These are phyloP conservation scores for Aspergillus ellipticus DNA, from an alignment of 495 filamentous ascomycete species.

Conservation along the genomic window DNA sequence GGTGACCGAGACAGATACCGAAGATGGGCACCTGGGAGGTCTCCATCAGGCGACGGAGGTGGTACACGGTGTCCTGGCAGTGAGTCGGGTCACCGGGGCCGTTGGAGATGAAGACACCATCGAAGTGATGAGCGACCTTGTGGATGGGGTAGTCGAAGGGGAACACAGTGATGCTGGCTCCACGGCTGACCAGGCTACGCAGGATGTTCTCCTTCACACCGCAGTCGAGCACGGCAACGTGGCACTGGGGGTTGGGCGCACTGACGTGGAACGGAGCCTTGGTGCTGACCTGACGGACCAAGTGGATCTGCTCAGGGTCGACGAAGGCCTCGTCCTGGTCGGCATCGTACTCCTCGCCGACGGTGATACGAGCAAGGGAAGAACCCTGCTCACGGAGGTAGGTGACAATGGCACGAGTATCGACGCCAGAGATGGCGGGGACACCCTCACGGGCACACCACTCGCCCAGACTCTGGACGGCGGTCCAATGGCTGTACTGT, in stretches of 20 bases:
- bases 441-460: slow-evolving; percentile 97
- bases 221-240: slow-evolving; percentile 94
- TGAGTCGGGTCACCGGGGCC: slow-evolving; percentile 97
- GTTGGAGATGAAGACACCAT: slow-evolving; percentile 96
- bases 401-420: slow-evolving; percentile 95
- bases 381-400: slow-evolving; percentile 93
- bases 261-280: slow-evolving; percentile 95
- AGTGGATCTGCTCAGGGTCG: slow-evolving; percentile 92
- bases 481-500: slow-evolving; percentile 97
- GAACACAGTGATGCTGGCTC: slow-evolving; percentile 85
- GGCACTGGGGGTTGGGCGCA: slow-evolving; percentile 71
- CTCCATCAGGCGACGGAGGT: slow-evolving; percentile 84
- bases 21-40: slow-evolving; percentile 86
- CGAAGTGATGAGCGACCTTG: slow-evolving; percentile 96
- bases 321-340: slow-evolving; percentile 96
- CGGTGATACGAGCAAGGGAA: slow-evolving; percentile 88
- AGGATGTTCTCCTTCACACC: slow-evolving; percentile 99
- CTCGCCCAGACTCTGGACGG: slow-evolving; percentile 83
- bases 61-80: slow-evolving; percentile 88
- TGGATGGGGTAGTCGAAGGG: slow-evolving; percentile 96
- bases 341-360: slow-evolving; percentile 97
- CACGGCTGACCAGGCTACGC: slow-evolving; percentile 82
- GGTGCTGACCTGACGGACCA: slow-evolving; percentile 92
- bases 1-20: slow-evolving; percentile 95
- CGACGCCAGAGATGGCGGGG: slow-evolving; percentile 92